Base-by-base conservation (phyloP, 225 moss, liverwort and hornwort genomes). In the Asterella californica region DNA sequence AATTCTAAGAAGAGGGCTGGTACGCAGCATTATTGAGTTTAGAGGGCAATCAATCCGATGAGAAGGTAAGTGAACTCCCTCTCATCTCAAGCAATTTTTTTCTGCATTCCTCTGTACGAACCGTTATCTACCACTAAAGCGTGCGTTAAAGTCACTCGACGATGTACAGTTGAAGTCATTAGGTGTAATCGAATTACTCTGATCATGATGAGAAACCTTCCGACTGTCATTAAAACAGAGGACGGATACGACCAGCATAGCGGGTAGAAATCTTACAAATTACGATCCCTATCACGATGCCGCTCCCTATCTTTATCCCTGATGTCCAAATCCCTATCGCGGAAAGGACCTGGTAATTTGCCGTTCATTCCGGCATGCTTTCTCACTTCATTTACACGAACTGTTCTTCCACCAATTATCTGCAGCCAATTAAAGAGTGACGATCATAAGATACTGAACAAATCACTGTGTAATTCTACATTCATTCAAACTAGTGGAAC, bases 381-480 rank as follows among this genome's bases (percentile, higher is more conserved):
- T 59, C 92, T 89, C 25, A 92, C 97, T 86, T 99, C 97, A 73
- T 94, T 99, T 46, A 99, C 97, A 50, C 97, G 94, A 80, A 99
- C 89, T 36, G 94, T 93, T 80, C 97, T 88, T 55, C 97, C 97
- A 42, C 91, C 94, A 76, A 99, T 79, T 53, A 83, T 34, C 87
- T 87, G 82, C 72, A 64, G 18, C 32, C 50, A 74, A 18, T 50
- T 15, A 1, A 48, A 48, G 27, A 12, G 47, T 72, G 11, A 49
- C 29, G 11, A 72, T 4, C 72, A 1, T 42, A 47, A 47, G 48
- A 71, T 0, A 27, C 25, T 25, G 46, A 71, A 48, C 25, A 27
- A 9, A 47, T n/a, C 0, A 38, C 4, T 24, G 45, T 45, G 32
- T 0, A 47, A 71, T 22, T n/a, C 24, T 45, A 70, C 6, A 45